Base-by-base conservation (phyloP, 2,329 filamentous ascomycete species). In the Fusarium denticulatum region DNA sequence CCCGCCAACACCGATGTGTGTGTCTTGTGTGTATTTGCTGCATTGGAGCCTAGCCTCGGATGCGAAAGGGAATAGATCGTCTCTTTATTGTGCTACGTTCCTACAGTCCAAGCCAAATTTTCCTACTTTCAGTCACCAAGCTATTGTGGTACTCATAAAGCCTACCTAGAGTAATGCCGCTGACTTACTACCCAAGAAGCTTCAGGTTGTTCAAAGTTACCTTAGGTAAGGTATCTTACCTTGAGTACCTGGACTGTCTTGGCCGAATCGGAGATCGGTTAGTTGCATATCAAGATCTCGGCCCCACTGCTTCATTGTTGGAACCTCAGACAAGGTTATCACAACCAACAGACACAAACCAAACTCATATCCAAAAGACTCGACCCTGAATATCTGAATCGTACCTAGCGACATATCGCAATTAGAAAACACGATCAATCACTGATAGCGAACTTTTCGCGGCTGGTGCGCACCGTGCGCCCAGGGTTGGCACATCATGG, bases 401-500 rank as follows among this genome's bases (percentile, higher is more conserved):
- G 28, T 12, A 6, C 18, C 32, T 24, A 26, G 34, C 9, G 49
- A 18, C 6, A 61, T 22, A 10, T 12, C 13, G 13, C 20, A 32
- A 9, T n/a, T 6, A 12, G 8, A 11, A 12, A 30, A 24, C 13
- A 50, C 15, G 20, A 36, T n/a, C 2, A 5, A 26, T 4, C 11
- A 20, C 13, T 42, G 14, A 42, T 26, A 10, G 11, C 55, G 18
- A 14, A 22, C 6, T n/a, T 14, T 22, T 13, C 16, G n/a, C 50
- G 22, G 24, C 32, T 26, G 46, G 46, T 50, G 53, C 28, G 40
- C 37, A 20, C n/a, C 42, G 45, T 32, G 62, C 50, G 58, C 49
- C 49, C 26, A 24, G 40, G 28, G 18, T 42, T 22, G n/a, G 24
- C 26, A 20, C 64, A 56, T 32, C 42, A 87, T 87, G 85, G 83